A percentile compares a stretch with the other conserved stretches of the same genome.
Evolutionary conservation across 768 basidiomycete species (phyloP).

Genomic region (Boletus bicolor): DNA sequence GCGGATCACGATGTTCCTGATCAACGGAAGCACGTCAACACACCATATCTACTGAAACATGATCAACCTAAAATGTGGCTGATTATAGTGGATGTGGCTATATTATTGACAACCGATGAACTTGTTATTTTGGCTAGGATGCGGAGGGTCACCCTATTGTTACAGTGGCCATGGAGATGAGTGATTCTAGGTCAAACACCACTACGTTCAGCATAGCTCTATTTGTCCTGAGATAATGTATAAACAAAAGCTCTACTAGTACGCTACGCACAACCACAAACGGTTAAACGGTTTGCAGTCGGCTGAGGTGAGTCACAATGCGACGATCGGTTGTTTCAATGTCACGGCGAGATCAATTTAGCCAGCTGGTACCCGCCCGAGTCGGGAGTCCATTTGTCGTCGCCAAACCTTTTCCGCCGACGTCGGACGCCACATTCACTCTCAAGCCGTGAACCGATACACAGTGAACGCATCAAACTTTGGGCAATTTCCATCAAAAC

Average conservation of each 20-base stretch:
- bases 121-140: background rate
- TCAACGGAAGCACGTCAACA: background rate
- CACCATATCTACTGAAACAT: background rate
- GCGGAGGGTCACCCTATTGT: background rate
- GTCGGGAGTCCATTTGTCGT: background rate
- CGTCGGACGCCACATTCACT: background rate
- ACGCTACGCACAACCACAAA: background rate
- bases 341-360: background rate
- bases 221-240: background rate
- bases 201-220: background rate
- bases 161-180: background rate
- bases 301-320: background rate
- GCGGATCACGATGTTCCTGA: background rate
- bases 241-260: background rate
- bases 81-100: background rate
- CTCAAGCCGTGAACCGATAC: too few relatives aligned
- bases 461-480: background rate
- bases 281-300: background rate
- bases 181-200: background rate
- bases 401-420: background rate
- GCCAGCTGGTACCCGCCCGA: background rate
- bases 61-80: background rate
- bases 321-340: background rate
- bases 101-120: background rate
- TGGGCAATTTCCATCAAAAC: background rate